These are phyloP conservation scores for Coemansia sp. DNA, from an alignment of 192 early-diverging fungal genomes.

Conservation along the genomic window DNA sequence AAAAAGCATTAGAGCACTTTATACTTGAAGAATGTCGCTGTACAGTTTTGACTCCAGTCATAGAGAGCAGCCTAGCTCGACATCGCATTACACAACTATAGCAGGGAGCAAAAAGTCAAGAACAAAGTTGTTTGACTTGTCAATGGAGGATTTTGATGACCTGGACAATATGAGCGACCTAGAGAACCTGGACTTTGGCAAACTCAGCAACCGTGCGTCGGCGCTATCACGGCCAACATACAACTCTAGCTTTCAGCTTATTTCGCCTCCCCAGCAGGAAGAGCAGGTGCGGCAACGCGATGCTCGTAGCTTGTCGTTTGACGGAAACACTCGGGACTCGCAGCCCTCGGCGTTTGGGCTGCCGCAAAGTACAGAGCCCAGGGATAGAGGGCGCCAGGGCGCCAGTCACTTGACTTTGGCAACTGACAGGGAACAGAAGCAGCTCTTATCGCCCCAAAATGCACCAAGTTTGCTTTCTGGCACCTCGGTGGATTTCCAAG, in stretches of 20 bases:
- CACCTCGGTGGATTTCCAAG: constrained; percentile 10
- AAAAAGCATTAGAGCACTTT: not conserved
- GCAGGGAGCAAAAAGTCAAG: constrained; percentile 1
- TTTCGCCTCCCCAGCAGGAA: not conserved
- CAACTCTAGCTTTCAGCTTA: constrained; percentile 5
- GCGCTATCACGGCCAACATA: not conserved
- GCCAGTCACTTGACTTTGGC: no score
- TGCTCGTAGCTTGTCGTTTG: constrained; percentile 17
- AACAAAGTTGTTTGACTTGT: constrained; percentile 23
- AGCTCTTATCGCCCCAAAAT: no score
- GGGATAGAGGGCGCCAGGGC: no score
- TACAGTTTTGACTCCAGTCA: constrained; percentile 14
- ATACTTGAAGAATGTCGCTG: constrained; percentile 28
- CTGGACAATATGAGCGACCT: constrained; percentile 37
- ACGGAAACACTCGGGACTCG: constrained; percentile 7
- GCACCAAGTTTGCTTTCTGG: no score
- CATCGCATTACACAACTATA: constrained; percentile 17
- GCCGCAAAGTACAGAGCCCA: no score
- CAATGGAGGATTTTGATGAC: constrained; percentile 33
- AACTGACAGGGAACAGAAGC: no score
- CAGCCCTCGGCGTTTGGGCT: no score
- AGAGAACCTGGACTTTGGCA: constrained; percentile 36
- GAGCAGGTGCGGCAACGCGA: not conserved
- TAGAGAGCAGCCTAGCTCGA: constrained; percentile 1
- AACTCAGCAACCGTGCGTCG: not conserved